These are phyloP conservation scores for Alternaria gansuensis DNA, from an alignment of 2,329 filamentous ascomycete genomes.

Conservation along the genomic window DNA sequence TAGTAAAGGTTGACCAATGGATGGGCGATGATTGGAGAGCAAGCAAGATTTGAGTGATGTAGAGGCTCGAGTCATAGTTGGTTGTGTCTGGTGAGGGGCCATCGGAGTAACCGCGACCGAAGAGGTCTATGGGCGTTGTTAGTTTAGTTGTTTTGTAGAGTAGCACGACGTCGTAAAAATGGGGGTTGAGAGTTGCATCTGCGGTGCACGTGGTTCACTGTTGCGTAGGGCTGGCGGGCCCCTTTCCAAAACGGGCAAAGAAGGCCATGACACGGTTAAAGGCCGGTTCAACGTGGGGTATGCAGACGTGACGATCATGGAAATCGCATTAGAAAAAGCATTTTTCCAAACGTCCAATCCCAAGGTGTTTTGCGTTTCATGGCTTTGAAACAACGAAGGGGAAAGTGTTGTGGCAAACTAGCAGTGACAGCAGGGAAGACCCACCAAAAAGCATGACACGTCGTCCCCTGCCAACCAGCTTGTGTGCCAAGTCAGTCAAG, in stretches of 20 bases:
- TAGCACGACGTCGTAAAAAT: not conserved
- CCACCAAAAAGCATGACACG: slow-evolving; percentile 79
- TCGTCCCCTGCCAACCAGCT: slow-evolving; percentile 71
- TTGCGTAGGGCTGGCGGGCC: slow-evolving; percentile 19
- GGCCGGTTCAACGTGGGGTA: slow-evolving; percentile 15
- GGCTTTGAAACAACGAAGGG: not conserved
- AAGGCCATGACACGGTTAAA: slow-evolving; percentile 9
- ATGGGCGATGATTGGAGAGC: slow-evolving; percentile 75
- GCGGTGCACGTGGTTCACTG: slow-evolving; percentile 20
- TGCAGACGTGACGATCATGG: slow-evolving; percentile 5
- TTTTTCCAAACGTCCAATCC: not conserved
- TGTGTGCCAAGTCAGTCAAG: slow-evolving; percentile 71
- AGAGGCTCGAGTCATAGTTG: slow-evolving; percentile 77
- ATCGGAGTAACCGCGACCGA: slow-evolving; percentile 81
- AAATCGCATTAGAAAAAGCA: not conserved
- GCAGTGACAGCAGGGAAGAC: slow-evolving; percentile 35
- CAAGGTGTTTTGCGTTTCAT: slow-evolving; percentile 1
- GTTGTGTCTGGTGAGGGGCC: slow-evolving; percentile 67
- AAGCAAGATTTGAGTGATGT: slow-evolving; percentile 75
- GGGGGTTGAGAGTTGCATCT: slow-evolving; percentile 5
- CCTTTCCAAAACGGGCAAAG: slow-evolving; percentile 14
- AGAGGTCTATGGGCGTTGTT: slow-evolving; percentile 64
- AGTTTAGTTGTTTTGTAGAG: slow-evolving; percentile 7
- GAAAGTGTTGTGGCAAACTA: slow-evolving; percentile 9
- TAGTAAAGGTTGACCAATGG: slow-evolving; percentile 64